Evolutionary conservation across 1,284 basidiomycete species (phyloP), one percentile per base, ranked within the genome.

Genomic region (Apiotrichum domesticum): DNA sequence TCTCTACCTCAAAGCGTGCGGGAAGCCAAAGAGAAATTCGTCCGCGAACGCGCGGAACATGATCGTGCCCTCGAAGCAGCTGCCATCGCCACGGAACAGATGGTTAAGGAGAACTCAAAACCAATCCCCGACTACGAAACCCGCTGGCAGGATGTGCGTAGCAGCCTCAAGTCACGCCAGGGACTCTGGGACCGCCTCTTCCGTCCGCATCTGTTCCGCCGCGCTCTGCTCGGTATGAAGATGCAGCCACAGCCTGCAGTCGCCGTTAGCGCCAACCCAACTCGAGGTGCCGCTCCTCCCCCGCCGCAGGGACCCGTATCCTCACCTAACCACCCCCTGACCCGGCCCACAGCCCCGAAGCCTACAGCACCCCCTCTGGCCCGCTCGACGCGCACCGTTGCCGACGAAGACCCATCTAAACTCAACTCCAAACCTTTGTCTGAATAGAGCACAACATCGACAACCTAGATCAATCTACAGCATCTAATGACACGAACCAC

Each of bases 141-240:
- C 21, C 57, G 61, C 6, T 62, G 61, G 61, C 41, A 41, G 8
- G 34, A 39, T 3, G 55, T 62, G 3, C 61, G 61, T 10, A 39
- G 52, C n/a, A 34, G 46, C 3, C 55, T 59, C 11, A 15, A 35
- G 29, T 46, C 49, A 13, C 54, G 55, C 33, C 43, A 43, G 5
- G 45, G 48, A 5, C 46, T 56, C 10, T 62, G 61, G 61, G 61
- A 62, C 61, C 45, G 61, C 32, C 42, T 62, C 37, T 56, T 62
- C 55, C 61, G 55, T 13, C 57, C 61, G 4, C 39, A 56, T 44
- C 32, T 45, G 14, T 32, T 62, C 15, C 52, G 57, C 40, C 55
- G 52, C 46, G 10, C 46, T 2, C 50, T 62, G 6, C 52, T 62
- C 15, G 61, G 61, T 21, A 54, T 58, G 48, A 15, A 14, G 41